Evolutionary conservation across 2,329 filamentous ascomycete genomes (phyloP), one percentile per base, ranked within the genome.

Genomic region (Aspergillus sp.): DNA sequence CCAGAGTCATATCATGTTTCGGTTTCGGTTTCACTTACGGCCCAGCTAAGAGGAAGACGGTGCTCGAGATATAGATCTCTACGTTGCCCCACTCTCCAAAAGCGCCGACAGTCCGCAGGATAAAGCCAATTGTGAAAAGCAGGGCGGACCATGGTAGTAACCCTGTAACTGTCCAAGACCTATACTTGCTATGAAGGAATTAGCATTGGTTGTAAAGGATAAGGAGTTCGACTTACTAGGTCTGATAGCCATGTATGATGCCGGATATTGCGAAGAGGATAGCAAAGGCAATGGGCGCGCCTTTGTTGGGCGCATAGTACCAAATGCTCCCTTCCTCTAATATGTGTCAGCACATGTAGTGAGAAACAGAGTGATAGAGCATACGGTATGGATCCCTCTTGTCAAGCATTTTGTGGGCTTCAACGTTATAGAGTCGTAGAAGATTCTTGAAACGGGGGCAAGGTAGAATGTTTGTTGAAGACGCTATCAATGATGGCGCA

Each of bases 251-350:
- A 59, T 78, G 76, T 9, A 71, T 58, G 15, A 61, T 30, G 1
- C 73, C 75, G 3, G 76, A 78, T 11, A 72, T 55, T 18, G 69
- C 56, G 57, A 78, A 78, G 9, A 77, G 66, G 8, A 75, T 63
- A 2, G 73, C 72, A 62, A 78, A 78, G 9, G 69, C 70, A 42
- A 76, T 74, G 3, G 76, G 70, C 6, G 72, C 71, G 4, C 73
- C 75, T 64, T 77, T 76, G 41, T 72, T 76, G 3, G 76, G 76
- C 9, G 68, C 68, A 64, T 78, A 78, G 58, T 71, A 71, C 71
- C 73, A 78, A 53, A 71, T 66, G 48, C 72, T 74, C 20, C 66
- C 71, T 36, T 68, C 65, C 57, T 73, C 71, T 72, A 20, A 11
- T 17, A 30, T 9, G 24, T 36, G 39, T 69, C 43, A 67, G 61